Evolutionary conservation across 2,329 filamentous ascomycete genomes (phyloP).

Genomic region (Talaromyces verruculosus): DNA sequence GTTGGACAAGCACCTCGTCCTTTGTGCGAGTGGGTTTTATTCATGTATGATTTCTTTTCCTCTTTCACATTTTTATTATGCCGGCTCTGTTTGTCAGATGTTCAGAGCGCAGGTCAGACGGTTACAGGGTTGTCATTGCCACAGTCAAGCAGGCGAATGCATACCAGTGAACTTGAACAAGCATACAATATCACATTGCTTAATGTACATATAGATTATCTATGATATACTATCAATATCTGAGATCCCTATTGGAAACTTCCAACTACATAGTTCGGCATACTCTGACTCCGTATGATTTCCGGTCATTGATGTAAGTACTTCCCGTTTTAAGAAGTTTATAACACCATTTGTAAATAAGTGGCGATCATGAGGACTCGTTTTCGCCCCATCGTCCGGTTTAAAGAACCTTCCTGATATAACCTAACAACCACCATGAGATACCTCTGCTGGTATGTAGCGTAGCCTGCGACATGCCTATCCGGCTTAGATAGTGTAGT

Average conservation of each 20-base stretch:
- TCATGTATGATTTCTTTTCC: slow-evolving; percentile 24
- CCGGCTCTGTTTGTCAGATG: slow-evolving; percentile 18
- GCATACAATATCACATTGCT: not conserved
- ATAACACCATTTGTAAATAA: not conserved
- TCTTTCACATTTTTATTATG: slow-evolving; percentile 24
- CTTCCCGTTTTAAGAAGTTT: not conserved
- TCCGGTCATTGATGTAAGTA: not conserved
- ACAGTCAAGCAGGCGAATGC: not conserved
- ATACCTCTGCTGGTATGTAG: not conserved
- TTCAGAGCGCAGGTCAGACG: slow-evolving; percentile 20
- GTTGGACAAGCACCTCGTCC: slow-evolving; percentile 8
- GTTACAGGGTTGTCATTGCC: not conserved
- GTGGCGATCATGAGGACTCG: not conserved
- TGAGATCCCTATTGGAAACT: not conserved
- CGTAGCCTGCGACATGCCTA: not conserved
- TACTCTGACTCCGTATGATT: not conserved
- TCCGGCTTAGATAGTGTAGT: not conserved
- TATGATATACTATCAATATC: slow-evolving; percentile 3
- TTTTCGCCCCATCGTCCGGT: not conserved
- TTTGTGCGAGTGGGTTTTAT: slow-evolving; percentile 16
- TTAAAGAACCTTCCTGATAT: not conserved
- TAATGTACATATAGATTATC: slow-evolving; percentile 8
- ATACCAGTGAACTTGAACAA: slow-evolving; percentile 1
- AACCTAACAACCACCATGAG: not conserved
- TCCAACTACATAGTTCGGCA: not conserved